phyloP scores from a whole-genome alignment of 108 stramenopile genomes.

The Nitzschia inconspicua region DNA sequence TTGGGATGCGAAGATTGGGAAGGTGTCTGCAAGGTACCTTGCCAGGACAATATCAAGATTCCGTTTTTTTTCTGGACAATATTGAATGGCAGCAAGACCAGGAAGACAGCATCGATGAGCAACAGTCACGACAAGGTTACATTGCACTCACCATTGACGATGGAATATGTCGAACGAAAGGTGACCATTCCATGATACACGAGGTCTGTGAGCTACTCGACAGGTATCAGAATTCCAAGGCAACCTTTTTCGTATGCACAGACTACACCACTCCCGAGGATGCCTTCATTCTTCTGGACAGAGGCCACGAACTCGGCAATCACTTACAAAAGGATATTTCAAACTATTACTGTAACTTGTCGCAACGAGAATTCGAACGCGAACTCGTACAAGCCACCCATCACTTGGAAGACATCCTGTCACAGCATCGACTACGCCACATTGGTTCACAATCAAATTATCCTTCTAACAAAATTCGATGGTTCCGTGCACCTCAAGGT shows the following conservation, averaged over 20 bases:
- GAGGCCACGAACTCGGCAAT: constrained; percentile 4
- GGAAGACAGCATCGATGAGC: too few species aligned
- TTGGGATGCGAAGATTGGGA: constrained; percentile 1
- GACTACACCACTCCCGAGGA: neutral
- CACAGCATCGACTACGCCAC: too few species aligned
- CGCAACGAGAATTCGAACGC: neutral
- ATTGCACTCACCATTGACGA: constrained; percentile 4
- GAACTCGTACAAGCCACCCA: neutral
- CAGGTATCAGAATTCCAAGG: neutral
- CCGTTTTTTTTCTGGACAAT: constrained; percentile 1
- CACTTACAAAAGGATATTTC: constrained; percentile 3
- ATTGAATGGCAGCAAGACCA: too few species aligned
- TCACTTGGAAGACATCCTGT: neutral
- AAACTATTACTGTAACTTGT: neutral
- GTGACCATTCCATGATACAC: neutral
- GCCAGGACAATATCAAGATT: neutral
- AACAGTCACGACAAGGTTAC: neutral
- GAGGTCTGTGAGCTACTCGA: neutral
- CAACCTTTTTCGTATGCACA: constrained; percentile 10
- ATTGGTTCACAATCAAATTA: too few species aligned
- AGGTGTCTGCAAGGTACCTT: neutral
- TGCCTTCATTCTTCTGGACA: neutral
- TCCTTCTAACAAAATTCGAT: too few species aligned
- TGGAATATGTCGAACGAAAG: neutral
- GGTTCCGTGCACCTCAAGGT: constrained; percentile 9